phyloP scores from a whole-genome alignment of 1,284 basidiomycete genomes.

The Heterobasidion irregulare region DNA sequence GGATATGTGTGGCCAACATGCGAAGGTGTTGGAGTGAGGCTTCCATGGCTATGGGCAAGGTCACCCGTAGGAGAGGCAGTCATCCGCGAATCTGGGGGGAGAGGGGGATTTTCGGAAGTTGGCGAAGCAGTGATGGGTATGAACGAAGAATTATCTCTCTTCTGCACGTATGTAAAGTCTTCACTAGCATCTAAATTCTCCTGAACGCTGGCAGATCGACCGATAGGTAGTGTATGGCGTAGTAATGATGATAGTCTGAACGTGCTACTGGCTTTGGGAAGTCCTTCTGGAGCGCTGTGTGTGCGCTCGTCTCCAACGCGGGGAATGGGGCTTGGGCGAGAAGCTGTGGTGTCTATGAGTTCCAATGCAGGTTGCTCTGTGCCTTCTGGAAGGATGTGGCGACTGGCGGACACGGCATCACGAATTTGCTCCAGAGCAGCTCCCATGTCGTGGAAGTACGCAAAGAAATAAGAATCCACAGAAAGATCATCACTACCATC shows the following conservation, averaged over 20 bases:
- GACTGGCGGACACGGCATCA: conserved; percentile 49
- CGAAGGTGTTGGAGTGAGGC: conserved; percentile 14
- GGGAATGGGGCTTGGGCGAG: conserved; percentile 26
- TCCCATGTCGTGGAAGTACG: conserved; percentile 80
- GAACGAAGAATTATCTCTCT: conserved; percentile 45
- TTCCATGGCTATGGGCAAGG: conserved; percentile 10
- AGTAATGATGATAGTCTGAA: conserved; percentile 57
- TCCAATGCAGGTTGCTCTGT: conserved; percentile 27
- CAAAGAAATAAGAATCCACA: conserved; percentile 88
- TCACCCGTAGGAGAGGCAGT: not conserved
- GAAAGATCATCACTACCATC: conserved; percentile 69
- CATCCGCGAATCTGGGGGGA: conserved; percentile 19
- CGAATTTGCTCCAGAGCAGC: conserved; percentile 74
- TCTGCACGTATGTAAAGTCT: conserved; percentile 64
- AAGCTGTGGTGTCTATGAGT: conserved; percentile 60
- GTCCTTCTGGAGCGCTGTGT: conserved; percentile 19
- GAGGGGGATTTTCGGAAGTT: conserved; percentile 6
- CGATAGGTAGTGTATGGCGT: conserved; percentile 37
- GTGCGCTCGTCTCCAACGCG: conserved; percentile 27
- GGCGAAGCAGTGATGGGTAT: conserved; percentile 45
- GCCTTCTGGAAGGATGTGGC: conserved; percentile 35
- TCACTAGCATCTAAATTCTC: conserved; percentile 34
- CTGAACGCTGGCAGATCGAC: conserved; percentile 20
- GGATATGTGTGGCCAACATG: conserved; percentile 61
- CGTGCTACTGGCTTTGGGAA: conserved; percentile 20